Percentiles rank a stretch among this genome's conserved stretches.
phyloP scores from a whole-genome alignment of 169 alveolate species.

The Cryptosporidium baileyi region DNA sequence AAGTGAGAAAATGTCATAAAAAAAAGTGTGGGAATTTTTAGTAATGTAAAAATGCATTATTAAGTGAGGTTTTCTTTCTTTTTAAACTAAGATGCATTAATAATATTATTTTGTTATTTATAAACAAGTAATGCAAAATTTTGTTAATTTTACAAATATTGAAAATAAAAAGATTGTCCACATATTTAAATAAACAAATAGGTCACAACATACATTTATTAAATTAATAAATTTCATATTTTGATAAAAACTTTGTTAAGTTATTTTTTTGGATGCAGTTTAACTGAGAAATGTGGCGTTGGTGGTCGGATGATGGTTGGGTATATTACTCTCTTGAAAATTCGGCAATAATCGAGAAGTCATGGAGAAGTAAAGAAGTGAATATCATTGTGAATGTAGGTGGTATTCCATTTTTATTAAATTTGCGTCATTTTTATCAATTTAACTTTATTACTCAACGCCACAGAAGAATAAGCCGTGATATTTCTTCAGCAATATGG shows the following conservation, averaged over 20 bases:
- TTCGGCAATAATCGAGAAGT: slow-evolving; percentile 64
- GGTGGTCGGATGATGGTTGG: slow-evolving; percentile 72
- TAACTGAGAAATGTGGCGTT: slow-evolving; percentile 57
- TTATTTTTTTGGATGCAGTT: neutral
- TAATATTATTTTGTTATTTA: too few species aligned
- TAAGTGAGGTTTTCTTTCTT: too few species aligned
- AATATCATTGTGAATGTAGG: slow-evolving; percentile 64
- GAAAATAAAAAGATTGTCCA: too few species aligned
- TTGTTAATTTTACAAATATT: too few species aligned
- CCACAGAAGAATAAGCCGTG: slow-evolving; percentile 66
- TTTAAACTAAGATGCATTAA: too few species aligned
- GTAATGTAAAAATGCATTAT: too few species aligned
- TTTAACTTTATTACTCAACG: slow-evolving; percentile 67
- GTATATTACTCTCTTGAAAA: slow-evolving; percentile 59
- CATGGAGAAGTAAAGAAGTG: slow-evolving; percentile 63
- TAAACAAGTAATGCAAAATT: too few species aligned
- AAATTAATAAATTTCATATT: too few species aligned
- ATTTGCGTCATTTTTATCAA: slow-evolving; percentile 65
- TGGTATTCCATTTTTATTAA: slow-evolving; percentile 57
- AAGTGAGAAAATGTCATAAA: too few species aligned
- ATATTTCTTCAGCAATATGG: slow-evolving; percentile 66
- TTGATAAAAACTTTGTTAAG: neutral
- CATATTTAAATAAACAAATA: neutral
- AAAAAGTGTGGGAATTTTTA: too few species aligned
- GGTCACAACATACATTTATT: too few species aligned